Percentiles rank a stretch among this genome's conserved stretches.
phyloP scores from a whole-genome alignment of 2,329 filamentous ascomycete species.

The Fusarium odoratissimum region DNA sequence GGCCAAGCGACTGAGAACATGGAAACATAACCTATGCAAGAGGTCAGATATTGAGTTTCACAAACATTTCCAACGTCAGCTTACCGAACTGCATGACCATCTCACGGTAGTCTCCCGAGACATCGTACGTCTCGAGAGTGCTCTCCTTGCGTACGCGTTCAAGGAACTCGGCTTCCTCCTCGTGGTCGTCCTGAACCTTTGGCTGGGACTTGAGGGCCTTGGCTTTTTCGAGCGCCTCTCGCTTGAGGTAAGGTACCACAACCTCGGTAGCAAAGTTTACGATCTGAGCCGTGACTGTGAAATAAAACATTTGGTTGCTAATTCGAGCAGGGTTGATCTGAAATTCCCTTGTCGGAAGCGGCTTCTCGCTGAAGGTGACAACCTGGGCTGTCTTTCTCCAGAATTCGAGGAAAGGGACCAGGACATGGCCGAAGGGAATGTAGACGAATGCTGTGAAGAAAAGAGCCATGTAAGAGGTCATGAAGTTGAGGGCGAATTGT shows the following conservation, averaged over 20 bases:
- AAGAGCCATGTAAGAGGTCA: slow-evolving; percentile 93
- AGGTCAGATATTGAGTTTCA: slow-evolving; percentile 9
- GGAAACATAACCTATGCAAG: slow-evolving; percentile 77
- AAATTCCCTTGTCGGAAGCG: slow-evolving; percentile 74
- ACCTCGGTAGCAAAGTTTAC: slow-evolving; percentile 89
- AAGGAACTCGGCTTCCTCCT: slow-evolving; percentile 85
- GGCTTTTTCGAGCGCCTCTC: slow-evolving; percentile 80
- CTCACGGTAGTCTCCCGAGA: slow-evolving; percentile 89
- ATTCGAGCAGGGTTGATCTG: slow-evolving; percentile 85
- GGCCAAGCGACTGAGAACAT: slow-evolving; percentile 97
- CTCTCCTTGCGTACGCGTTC: slow-evolving; percentile 84
- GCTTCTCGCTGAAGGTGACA: slow-evolving; percentile 80
- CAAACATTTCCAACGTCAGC: slow-evolving; percentile 30
- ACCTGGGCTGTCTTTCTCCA: slow-evolving; percentile 80
- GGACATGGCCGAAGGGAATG: slow-evolving; percentile 85
- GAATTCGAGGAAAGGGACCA: slow-evolving; percentile 87
- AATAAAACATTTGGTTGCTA: slow-evolving; percentile 93
- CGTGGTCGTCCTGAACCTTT: slow-evolving; percentile 67
- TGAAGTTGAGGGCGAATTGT: slow-evolving; percentile 95
- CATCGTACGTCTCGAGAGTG: slow-evolving; percentile 85
- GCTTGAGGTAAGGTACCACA: slow-evolving; percentile 86
- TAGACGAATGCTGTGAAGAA: slow-evolving; percentile 95
- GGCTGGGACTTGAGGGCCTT: slow-evolving; percentile 76
- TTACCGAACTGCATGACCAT: slow-evolving; percentile 85
- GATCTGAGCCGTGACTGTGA: slow-evolving; percentile 92